phyloP scores from a whole-genome alignment of 176 grass and related monocot species.

The Aegilops speltoides region DNA sequence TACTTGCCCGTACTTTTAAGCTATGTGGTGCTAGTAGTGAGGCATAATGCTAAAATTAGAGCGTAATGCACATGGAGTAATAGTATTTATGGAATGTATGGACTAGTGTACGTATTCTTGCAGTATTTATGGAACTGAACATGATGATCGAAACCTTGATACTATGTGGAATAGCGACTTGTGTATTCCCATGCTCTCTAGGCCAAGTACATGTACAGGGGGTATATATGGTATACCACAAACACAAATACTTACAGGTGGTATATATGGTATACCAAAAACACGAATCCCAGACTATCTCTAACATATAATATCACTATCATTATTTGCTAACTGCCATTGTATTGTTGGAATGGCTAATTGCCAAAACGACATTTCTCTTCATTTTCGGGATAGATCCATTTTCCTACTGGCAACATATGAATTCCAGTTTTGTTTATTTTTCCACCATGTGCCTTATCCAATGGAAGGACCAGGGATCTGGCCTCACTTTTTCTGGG shows the following conservation, averaged over 20 bases:
- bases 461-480: not conserved
- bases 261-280: too few relatives aligned
- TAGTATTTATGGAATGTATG: not conserved
- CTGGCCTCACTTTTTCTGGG: not conserved
- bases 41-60: not conserved
- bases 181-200: not conserved
- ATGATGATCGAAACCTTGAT: not conserved
- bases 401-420: not conserved
- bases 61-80: not conserved
- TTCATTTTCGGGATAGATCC: not conserved
- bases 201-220: not conserved
- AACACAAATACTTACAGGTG: not conserved
- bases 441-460: not conserved
- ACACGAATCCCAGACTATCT: not conserved
- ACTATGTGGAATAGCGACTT: not conserved
- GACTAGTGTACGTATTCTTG: not conserved
- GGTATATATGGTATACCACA: too few relatives aligned
- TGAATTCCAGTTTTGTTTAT: not conserved
- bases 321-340: slow-evolving; percentile 22
- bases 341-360: not conserved
- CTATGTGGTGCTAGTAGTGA: not conserved
- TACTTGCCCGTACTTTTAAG: not conserved
- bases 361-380: not conserved
- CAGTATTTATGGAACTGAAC: not conserved
- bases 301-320: slow-evolving; percentile 11